phyloP scores from a whole-genome alignment of 106 monocot genomes.

The Alisma plantagoaquatica region DNA sequence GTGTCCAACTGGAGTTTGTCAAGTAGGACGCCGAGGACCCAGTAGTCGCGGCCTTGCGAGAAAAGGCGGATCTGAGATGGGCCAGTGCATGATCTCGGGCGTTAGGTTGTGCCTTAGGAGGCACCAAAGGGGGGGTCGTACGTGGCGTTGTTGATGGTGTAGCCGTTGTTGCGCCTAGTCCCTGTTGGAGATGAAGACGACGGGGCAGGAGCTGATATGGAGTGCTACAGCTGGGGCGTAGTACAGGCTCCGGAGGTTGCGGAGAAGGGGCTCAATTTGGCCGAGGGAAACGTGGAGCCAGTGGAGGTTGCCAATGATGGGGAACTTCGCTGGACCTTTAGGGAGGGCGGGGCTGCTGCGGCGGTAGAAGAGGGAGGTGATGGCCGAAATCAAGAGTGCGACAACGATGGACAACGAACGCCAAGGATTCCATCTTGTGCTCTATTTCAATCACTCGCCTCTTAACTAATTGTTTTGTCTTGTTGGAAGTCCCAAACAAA shows the following conservation, averaged over 20 bases:
- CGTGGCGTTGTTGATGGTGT: conserved; percentile 1
- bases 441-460: too few species aligned
- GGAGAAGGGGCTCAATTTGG: conserved; percentile 3
- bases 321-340: conserved; percentile 5
- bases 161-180: not conserved
- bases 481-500: too few species aligned
- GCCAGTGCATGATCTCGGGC: not conserved
- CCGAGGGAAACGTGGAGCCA: conserved; percentile 4
- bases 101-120: conserved; percentile 12
- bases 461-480: too few species aligned
- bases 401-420: not conserved
- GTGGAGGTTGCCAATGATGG: conserved; percentile 11
- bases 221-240: conserved; percentile 9
- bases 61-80: not conserved
- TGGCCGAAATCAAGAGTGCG: not conserved
- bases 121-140: conserved; percentile 4
- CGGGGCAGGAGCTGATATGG: conserved; percentile 8
- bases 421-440: conserved; percentile 9
- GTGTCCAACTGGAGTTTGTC: not conserved
- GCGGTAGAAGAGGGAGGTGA: not conserved
- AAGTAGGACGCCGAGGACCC: conserved; percentile 1
- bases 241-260: not conserved
- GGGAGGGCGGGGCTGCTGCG: not conserved
- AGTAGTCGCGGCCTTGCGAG: not conserved
- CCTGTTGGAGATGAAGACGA: conserved; percentile 3